These are phyloP conservation scores for Metschnikowia dekortorum DNA, from an alignment of 805 yeast genomes.

Conservation along the genomic window DNA sequence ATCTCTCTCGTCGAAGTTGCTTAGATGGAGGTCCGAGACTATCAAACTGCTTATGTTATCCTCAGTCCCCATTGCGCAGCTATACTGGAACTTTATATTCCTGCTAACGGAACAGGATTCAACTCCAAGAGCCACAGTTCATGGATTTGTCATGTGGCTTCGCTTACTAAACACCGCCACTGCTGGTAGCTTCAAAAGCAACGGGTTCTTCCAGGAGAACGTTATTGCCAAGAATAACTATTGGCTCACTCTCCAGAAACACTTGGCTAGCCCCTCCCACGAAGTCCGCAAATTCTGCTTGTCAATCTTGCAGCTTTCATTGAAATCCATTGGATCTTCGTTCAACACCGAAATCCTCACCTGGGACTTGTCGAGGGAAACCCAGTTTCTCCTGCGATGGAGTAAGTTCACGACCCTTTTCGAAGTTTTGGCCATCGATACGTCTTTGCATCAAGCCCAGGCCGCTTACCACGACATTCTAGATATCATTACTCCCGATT, in stretches of 20 bases:
- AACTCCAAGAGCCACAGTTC: conserved; percentile 25
- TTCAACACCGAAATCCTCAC: conserved; percentile 32
- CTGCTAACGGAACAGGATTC: conserved; percentile 25
- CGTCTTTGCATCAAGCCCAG: conserved; percentile 80
- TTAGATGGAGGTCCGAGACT: conserved; percentile 51
- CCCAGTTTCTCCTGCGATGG: conserved; percentile 53
- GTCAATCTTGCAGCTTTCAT: conserved; percentile 59
- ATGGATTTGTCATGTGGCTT: conserved; percentile 53
- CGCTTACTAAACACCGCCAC: conserved; percentile 39
- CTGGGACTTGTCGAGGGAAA: conserved; percentile 34
- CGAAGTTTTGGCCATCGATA: conserved; percentile 79
- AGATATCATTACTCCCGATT: conserved; percentile 44
- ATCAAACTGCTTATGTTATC: conserved; percentile 19
- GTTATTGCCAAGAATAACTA: conserved; percentile 23
- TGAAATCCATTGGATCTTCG: conserved; percentile 41
- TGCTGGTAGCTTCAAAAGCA: conserved; percentile 7
- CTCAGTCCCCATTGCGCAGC: conserved; percentile 9
- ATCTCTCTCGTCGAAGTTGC: conserved; percentile 30
- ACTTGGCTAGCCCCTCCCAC: conserved; percentile 52
- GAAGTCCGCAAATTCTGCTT: conserved; percentile 68
- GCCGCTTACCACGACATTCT: conserved; percentile 68
- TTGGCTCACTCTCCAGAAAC: conserved; percentile 56
- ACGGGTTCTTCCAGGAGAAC: conserved; percentile 22
- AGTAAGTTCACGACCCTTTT: conserved; percentile 65
- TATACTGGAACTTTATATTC: conserved; percentile 47